A percentile compares a stretch with the other conserved stretches of the same genome.
Conservation (phyloP, 768 basidiomycete genomes). For the Suillus brevipes region DNA sequence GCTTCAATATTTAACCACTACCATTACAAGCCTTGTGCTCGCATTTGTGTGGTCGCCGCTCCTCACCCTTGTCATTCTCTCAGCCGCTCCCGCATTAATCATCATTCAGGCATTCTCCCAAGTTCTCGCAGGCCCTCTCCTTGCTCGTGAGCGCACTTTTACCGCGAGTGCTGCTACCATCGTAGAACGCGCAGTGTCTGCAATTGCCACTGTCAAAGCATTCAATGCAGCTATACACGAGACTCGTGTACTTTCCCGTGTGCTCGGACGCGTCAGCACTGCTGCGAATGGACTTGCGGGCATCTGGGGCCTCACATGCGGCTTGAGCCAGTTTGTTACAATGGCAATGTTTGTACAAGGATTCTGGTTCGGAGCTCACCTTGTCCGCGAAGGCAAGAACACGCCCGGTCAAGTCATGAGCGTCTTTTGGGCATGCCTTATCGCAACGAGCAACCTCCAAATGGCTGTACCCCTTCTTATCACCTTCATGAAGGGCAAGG, state of each 20-base stretch:
- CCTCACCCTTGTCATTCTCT: constrained; percentile 90
- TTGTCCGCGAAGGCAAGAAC: constrained; percentile 77
- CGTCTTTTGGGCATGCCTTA: constrained; percentile 97
- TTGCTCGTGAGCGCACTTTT: constrained; percentile 63
- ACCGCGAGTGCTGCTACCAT: constrained; percentile 74
- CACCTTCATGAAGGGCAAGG: constrained; percentile 65
- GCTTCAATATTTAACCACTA: constrained; percentile 80
- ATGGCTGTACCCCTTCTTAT: constrained; percentile 84
- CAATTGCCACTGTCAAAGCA: constrained; percentile 89
- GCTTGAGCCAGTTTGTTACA: constrained; percentile 74
- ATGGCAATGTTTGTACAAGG: constrained; percentile 95
- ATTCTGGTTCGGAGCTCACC: constrained; percentile 92
- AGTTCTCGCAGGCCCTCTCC: constrained; percentile 61
- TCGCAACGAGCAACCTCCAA: constrained; percentile 86
- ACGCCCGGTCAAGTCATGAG: constrained; percentile 83
- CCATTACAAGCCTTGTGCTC: constrained; percentile 75
- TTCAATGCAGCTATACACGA: constrained; percentile 77
- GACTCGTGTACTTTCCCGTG: constrained; percentile 44
- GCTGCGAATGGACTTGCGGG: constrained; percentile 56
- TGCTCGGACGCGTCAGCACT: constrained; percentile 45
- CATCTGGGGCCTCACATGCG: constrained; percentile 76
- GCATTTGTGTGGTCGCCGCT: constrained; percentile 79
- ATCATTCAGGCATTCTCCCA: constrained; percentile 79
- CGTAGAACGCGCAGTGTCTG: constrained; percentile 71
- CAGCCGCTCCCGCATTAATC: constrained; percentile 80